Conservation (phyloP, 1,284 basidiomycete genomes). For the Termitomyces sp. region DNA sequence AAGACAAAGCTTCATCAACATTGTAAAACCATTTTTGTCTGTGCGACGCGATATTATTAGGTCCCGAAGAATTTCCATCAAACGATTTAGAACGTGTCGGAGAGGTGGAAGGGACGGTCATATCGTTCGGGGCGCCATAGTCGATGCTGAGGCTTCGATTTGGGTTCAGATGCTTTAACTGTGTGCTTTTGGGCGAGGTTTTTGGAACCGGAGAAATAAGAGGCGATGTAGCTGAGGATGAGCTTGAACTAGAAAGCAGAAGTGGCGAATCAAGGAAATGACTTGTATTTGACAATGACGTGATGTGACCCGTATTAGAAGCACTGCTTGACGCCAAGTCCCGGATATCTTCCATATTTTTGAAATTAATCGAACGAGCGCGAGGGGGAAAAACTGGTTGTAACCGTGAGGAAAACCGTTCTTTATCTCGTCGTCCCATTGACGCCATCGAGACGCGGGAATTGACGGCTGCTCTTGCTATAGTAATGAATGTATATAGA, state of each 20-base stretch:
- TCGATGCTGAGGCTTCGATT: conserved; percentile 4
- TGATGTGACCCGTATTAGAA: conserved; percentile 4
- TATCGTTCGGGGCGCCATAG: not conserved
- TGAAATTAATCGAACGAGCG: conserved; percentile 6
- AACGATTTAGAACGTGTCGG: conserved; percentile 9
- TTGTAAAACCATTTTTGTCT: not conserved
- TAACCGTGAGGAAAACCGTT: conserved; percentile 26
- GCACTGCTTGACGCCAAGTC: conserved; percentile 4
- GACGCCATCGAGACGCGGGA: conserved; percentile 1
- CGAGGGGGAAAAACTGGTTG: conserved; percentile 11
- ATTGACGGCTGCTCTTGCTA: not conserved
- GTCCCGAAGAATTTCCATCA: not conserved
- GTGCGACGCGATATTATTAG: not conserved
- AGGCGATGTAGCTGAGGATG: not conserved
- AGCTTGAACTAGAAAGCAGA: conserved; percentile 2
- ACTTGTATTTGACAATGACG: conserved; percentile 1
- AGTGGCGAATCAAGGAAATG: conserved; percentile 7
- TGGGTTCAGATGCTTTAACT: not conserved
- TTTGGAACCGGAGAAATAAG: not conserved
- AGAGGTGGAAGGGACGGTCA: not conserved
- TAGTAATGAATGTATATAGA: not conserved
- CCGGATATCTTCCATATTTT: conserved; percentile 15
- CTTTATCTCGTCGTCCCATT: conserved; percentile 13
- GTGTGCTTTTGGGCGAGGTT: not conserved
- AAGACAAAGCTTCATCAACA: conserved; percentile 7